Conservation (phyloP, 1,139 yeast genomes). For the Candida sojae region DNA sequence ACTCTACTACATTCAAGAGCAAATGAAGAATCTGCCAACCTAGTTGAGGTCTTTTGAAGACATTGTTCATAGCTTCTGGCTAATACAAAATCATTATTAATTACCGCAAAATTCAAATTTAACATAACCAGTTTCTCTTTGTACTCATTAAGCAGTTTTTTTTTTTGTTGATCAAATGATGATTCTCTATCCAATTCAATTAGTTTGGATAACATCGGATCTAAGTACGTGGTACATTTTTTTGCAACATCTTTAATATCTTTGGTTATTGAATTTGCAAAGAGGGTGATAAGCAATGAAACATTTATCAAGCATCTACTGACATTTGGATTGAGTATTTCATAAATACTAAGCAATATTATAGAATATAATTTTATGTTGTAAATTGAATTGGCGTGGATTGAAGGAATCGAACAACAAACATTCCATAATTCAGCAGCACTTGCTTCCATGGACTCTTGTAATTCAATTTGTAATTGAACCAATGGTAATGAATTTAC, state of each 20-base stretch:
- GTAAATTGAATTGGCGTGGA: not conserved
- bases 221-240: conserved; percentile 11
- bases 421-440: conserved; percentile 29
- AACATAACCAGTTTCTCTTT: conserved; percentile 8
- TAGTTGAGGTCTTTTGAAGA: not conserved
- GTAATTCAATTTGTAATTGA: conserved; percentile 7
- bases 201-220: conserved; percentile 7
- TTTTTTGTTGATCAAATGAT: not conserved
- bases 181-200: conserved; percentile 7
- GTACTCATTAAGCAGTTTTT: conserved; percentile 4
- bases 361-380: conserved; percentile 21
- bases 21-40: conserved; percentile 5
- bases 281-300: conserved; percentile 17
- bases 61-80: conserved; percentile 8
- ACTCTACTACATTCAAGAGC: conserved; percentile 11
- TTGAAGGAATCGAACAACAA: conserved; percentile 8
- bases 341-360: conserved; percentile 22
- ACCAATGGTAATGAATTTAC: conserved; percentile 2
- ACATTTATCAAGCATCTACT: conserved; percentile 20
- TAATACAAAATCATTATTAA: conserved; percentile 4
- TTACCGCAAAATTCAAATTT: conserved; percentile 9
- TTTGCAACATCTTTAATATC: conserved; percentile 14
- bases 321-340: conserved; percentile 15
- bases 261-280: conserved; percentile 12
- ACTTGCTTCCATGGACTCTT: conserved; percentile 15